Evolutionary conservation across 1,284 basidiomycete species (phyloP).

Genomic region (Ceratobasidium sp.): DNA sequence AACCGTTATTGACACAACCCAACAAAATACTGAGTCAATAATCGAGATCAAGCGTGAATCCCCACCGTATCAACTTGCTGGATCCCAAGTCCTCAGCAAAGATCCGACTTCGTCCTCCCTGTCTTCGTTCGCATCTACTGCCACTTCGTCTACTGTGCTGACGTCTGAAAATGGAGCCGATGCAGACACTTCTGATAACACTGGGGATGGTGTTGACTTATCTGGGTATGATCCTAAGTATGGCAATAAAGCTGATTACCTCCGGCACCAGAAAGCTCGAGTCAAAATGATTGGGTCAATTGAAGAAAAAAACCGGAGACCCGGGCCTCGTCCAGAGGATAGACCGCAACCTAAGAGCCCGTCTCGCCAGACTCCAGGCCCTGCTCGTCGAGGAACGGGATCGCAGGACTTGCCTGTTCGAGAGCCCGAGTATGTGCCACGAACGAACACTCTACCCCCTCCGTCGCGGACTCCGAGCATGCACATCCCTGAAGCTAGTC

Average conservation of each 20-base stretch:
- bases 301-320: conserved; percentile 29
- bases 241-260: conserved; percentile 34
- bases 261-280: conserved; percentile 36
- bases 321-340: conserved; percentile 17
- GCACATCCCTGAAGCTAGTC: conserved; percentile 10
- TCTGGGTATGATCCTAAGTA: conserved; percentile 40
- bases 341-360: conserved; percentile 8
- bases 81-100: conserved; percentile 21
- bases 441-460: conserved; percentile 9
- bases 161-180: conserved; percentile 20
- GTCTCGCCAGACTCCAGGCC: background rate
- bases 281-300: conserved; percentile 26
- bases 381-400: background rate
- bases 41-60: conserved; percentile 23
- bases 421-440: conserved; percentile 20
- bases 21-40: background rate
- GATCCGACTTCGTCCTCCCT: conserved; percentile 33
- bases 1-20: conserved; percentile 17
- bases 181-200: background rate
- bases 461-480: conserved; percentile 10
- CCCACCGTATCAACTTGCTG: conserved; percentile 17
- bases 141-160: conserved; percentile 6
- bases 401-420: conserved; percentile 1
- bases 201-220: conserved; percentile 1
- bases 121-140: conserved; percentile 13